phyloP scores from a whole-genome alignment of 2,329 filamentous ascomycete species.

The Aspergillus udagawae region DNA sequence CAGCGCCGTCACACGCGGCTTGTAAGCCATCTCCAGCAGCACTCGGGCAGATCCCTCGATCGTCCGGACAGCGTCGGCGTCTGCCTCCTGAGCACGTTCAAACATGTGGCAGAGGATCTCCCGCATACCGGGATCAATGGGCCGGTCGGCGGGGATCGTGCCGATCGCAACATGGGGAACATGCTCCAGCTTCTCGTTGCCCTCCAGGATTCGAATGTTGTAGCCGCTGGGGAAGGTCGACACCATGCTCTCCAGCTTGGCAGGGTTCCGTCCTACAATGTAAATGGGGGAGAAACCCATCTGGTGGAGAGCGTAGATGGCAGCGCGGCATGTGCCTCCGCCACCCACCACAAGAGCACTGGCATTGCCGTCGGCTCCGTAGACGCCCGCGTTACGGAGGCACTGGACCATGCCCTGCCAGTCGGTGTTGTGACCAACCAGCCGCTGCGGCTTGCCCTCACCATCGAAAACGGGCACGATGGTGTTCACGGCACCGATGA shows the following conservation, averaged over 20 bases:
- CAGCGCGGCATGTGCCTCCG: constrained; percentile 86
- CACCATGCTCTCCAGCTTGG: constrained; percentile 65
- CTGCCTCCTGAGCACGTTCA: constrained; percentile 45
- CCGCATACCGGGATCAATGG: constrained; percentile 69
- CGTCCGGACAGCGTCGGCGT: constrained; percentile 32
- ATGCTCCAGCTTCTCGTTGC: constrained; percentile 49
- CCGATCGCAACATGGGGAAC: constrained; percentile 72
- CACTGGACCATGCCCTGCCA: constrained; percentile 88
- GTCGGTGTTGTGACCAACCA: constrained; percentile 91
- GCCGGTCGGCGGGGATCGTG: constrained; percentile 83
- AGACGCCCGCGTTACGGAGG: constrained; percentile 65
- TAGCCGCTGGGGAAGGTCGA: constrained; percentile 70
- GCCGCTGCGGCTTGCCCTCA: constrained; percentile 43
- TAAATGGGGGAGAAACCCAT: constrained; percentile 86
- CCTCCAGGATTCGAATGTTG: constrained; percentile 62
- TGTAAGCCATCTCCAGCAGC: constrained; percentile 94
- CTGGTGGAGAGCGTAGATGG: constrained; percentile 79
- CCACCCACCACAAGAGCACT: constrained; percentile 82
- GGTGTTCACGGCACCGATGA: constrained; percentile 93
- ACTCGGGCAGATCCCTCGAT: constrained; percentile 50
- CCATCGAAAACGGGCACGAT: constrained; percentile 62
- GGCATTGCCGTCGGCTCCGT: constrained; percentile 34
- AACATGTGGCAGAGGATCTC: constrained; percentile 60
- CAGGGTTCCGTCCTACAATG: constrained; percentile 70
- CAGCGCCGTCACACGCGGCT: constrained; percentile 74